Evolutionary conservation across 768 basidiomycete species (phyloP), one percentile per base, ranked within the genome.

Genomic region (Kwoniella sp.): DNA sequence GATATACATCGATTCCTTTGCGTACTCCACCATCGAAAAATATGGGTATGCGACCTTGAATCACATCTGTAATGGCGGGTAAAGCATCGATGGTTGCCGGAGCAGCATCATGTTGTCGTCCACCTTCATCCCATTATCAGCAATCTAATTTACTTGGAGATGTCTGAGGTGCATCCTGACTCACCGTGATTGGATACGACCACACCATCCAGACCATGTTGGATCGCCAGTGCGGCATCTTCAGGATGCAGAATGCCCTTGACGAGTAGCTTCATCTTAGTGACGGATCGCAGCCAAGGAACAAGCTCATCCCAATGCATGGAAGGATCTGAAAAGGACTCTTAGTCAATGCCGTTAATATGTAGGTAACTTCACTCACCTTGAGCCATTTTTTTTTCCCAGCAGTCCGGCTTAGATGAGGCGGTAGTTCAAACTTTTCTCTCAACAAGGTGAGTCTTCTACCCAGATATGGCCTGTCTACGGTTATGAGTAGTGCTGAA

Each of bases 21-120:
- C 92, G 86, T 60, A 93, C 87, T 6, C 92, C 91, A 21, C 83
- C 85, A 74, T 86, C 54, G 87, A 91, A 90, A 26, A 67, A 29
- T 1, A 61, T 58, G 25, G 56, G 56, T 47, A 58, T 58, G 6
- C 56, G 56, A 22, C 56, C 56, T 58, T 47, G 56, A 9, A 58
- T 58, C n/a, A 29, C 60, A 53, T 84, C 82, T 80, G 85, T 86
- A 69, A 92, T 88, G 49, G 80, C 81, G 62, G 87, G 86, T 15
- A 92, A 85, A 7, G 89, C 88, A 66, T 85, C 86, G 13, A 92
- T 81, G 0, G 90, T 86, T 0, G 87, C 85, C 24, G 91, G 85
- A 2, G 87, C 88, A 2, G 90, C 90, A 76, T 94, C 91, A 46
- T 86, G 83, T 70, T 86, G 85, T 25, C 86, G 76, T 2, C 85